Conservation (phyloP, 2,329 filamentous ascomycete genomes). For the Drechmeria coniospora region DNA sequence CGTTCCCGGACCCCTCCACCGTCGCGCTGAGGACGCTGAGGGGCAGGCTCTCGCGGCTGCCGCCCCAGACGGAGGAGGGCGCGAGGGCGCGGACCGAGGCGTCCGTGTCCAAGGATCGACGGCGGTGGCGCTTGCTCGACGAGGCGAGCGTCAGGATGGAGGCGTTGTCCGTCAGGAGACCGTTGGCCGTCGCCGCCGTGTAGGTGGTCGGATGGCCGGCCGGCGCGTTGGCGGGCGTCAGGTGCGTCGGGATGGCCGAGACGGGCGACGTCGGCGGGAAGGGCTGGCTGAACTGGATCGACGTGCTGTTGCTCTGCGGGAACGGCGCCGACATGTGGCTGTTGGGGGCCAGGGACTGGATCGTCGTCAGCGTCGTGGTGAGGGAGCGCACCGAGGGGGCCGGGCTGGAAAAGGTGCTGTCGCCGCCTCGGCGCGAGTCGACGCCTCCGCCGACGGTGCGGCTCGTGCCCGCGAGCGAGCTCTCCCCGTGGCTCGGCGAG, state of each 20-base stretch:
- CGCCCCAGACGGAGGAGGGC: conserved; percentile 67
- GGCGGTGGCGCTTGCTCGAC: conserved; percentile 61
- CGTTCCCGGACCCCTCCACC: conserved; percentile 34
- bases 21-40: conserved; percentile 64
- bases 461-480: conserved; percentile 56
- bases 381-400: conserved; percentile 67
- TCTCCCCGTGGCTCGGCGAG: conserved; percentile 56
- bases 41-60: conserved; percentile 64
- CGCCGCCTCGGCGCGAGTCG: conserved; percentile 53
- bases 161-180: conserved; percentile 69
- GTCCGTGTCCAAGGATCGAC: conserved; percentile 71
- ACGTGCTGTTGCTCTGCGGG: conserved; percentile 25
- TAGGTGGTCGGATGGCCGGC: conserved; percentile 57
- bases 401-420: conserved; percentile 69
- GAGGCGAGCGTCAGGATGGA: conserved; percentile 75
- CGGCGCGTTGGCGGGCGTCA: conserved; percentile 28
- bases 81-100: conserved; percentile 75
- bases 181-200: conserved; percentile 64
- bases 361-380: conserved; percentile 72
- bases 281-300: conserved; percentile 49
- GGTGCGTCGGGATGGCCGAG: conserved; percentile 57
- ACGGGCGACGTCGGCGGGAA: conserved; percentile 49
- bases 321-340: conserved; percentile 18
- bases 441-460: conserved; percentile 51
- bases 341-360: conserved; percentile 57